Evolutionary conservation across 1,284 basidiomycete genomes (phyloP), one percentile per base, ranked within the genome.

Genomic region (Ceratobasidium sp.): DNA sequence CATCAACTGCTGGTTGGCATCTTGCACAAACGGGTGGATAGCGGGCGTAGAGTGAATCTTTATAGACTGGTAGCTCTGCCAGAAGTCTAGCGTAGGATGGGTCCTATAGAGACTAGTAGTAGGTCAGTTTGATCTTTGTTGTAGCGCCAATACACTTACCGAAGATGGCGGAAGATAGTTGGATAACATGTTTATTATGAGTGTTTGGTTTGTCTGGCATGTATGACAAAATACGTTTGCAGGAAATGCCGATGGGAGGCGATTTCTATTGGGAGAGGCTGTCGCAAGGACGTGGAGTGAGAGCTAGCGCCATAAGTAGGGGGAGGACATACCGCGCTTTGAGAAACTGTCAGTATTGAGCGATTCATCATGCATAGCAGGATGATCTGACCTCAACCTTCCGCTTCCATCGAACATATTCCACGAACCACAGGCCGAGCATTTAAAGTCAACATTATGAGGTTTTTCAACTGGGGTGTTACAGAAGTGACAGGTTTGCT

Each of bases 131-230:
- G 41, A 38, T 28, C 21, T 61, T 32, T 21, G 32, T 9, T 1
- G 18, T 28, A 57, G 30, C 49, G 38, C 35, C 63, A 61, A 32
- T 41, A 47, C 13, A 62, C 44, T 62, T 23, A 61, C 49, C 50
- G 59, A 63, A 57, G 72, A 54, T 21, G 73, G 73, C 71, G 95
- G 94, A 0, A 96, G 86, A 79, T 96, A 98, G 76, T 93, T 95
- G 4, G 94, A 92, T 32, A 97, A 82, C 67, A 98, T 85, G 79
- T 95, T 93, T 75, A 94, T 84, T 64, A 95, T 85, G 35, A 98
- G 86, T 81, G 89, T 91, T 79, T 97, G 93, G 81, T 97, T 97
- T n/a, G 93, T 93, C 75, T 91, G 88, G 80, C 95, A 97, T 13
- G 87, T 88, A 76, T 91, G 89, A 80, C 95, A 98, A 83, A 96